These are phyloP conservation scores for Aspergillus thermomutatus DNA, from an alignment of 2,329 filamentous ascomycete species.

Conservation along the genomic window DNA sequence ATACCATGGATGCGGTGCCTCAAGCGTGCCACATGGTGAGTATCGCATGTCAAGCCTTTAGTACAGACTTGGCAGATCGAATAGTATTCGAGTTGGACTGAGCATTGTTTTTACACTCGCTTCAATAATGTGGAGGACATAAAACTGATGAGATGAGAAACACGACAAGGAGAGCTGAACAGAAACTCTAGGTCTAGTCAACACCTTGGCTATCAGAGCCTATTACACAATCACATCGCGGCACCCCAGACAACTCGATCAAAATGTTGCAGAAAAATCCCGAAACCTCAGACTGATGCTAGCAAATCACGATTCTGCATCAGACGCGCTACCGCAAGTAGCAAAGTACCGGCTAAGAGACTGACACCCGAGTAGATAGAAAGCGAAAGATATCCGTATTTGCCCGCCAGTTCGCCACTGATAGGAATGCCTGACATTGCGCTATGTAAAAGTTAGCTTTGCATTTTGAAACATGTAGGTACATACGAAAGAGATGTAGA, in stretches of 20 bases:
- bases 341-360: constrained; percentile 28
- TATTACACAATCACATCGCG: not conserved
- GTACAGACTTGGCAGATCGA: no score
- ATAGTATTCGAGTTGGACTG: no score
- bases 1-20: no score
- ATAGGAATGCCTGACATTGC: constrained; percentile 43
- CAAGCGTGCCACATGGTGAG: no score
- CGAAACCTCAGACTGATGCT: constrained; percentile 8
- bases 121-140: no score
- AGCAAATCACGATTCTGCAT: constrained; percentile 13
- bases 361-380: constrained; percentile 38
- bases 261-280: not conserved
- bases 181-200: no score
- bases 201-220: no score
- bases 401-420: constrained; percentile 37
- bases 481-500: constrained; percentile 44
- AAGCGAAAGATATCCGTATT: constrained; percentile 41
- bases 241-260: not conserved
- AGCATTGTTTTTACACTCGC: no score
- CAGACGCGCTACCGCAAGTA: constrained; percentile 23
- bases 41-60: no score
- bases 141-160: no score
- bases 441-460: constrained; percentile 16
- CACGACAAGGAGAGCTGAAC: no score
- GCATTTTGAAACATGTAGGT: not conserved